Evolutionary conservation across 495 filamentous ascomycete genomes (phyloP), one percentile per base, ranked within the genome.

Genomic region (Talaromyces nanjingensis): DNA sequence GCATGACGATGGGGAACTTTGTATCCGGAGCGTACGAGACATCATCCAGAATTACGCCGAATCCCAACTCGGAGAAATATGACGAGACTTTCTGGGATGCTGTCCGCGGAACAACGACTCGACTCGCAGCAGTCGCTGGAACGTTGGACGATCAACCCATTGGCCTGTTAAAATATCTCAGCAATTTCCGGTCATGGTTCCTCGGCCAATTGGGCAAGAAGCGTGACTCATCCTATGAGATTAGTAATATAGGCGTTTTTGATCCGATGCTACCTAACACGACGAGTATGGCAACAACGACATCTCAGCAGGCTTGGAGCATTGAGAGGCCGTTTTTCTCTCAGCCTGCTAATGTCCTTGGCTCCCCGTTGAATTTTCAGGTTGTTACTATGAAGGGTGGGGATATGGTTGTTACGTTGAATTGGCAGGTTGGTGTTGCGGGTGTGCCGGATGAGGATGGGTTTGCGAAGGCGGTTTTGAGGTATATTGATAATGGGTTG

Each of bases 381-480:
- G 47, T 66, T 18, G 65, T 67, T 2, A 68, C 63, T 14, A 61
- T 52, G 24, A 67, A 67, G 31, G 63, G 42, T 3, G 63, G 60
- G 5, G 67, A 66, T 29, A 69, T 71, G 69, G 65, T 64, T n/a
- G 49, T 67, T 42, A 67, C 67, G 6, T 22, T 71, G 24, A 71
- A 62, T 55, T 71, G 66, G 69, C 69, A 71, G 45, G 22, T 62
- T 31, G 69, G 66, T 7, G 60, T 59, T 54, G 34, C 67, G 53
- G 68, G 61, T 29, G 61, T 69, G 4, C 11, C 18, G 45, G 53
- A 67, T 62, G 68, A 69, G 42, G 47, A 62, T 37, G 45, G 6
- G 1, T 66, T 69, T 37, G 47, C 53, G 16, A 34, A 61, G 53
- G 59, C 47, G 9, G 49, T 68, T 52, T 45, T 68, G 34, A 1